Base-by-base conservation (phyloP, 352 stramenopile genomes). In the Globisporangium abappressorium region DNA sequence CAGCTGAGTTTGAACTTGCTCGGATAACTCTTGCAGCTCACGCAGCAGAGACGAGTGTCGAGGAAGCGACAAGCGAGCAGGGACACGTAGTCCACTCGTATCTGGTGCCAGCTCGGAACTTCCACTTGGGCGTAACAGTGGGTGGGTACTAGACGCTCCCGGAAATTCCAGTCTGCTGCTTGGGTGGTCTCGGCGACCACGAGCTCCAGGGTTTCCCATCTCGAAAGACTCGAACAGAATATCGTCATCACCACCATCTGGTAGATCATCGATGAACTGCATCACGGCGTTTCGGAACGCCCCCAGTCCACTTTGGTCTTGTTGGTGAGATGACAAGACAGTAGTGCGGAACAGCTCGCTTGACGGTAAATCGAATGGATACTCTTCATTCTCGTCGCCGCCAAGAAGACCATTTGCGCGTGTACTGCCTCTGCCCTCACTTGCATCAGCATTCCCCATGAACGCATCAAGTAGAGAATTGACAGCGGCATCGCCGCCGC, bases 1-100 rank as follows among this genome's bases (percentile, higher is more conserved):
- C 5, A 91, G 34, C 55, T 93, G 85, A 28, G 70, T 91, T 62
- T 94, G 86, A 33, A 92, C 86, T 60, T 94, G 86, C 11, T 91
- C 82, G 0, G 85, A 89, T 49, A 92, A 57, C 51, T 91, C 86
- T 67, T 92, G 82, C 8, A 94, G 70, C 61, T 94, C 86, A 18
- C 82, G 82, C 60, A 94, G 75, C 26, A 94, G 74, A 5, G 85
- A 89, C 1, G 85, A 89, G 62, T 91, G 84, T 9, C 84, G 81
- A 41, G 86, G 80, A 5, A 94, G 58, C 0, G 81, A 75, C 41
- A 87, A 49, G 8, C 83, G 77, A 55, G 84, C 80, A 5, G 75
- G 73, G 12, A 69, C 57, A 46, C 76, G 78, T 33, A 77, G 62
- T 6, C 62, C 70, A 26, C 65, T 47, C 3, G 28, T 57, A 30